Conservation (phyloP, 2,329 filamentous ascomycete genomes). For the Gliomastix tumulicola region DNA sequence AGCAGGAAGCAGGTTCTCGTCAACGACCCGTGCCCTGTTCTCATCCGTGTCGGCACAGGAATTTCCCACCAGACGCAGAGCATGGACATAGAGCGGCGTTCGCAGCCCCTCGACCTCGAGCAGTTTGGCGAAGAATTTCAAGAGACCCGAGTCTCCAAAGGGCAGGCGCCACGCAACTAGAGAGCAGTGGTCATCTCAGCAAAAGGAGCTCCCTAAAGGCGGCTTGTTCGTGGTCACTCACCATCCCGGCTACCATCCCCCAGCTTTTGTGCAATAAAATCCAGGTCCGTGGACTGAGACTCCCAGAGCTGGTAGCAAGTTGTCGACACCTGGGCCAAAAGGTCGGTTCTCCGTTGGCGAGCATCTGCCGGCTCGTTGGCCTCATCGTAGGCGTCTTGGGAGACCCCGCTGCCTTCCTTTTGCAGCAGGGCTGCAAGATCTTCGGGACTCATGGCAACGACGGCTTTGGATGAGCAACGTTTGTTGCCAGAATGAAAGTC, state of each 20-base stretch:
- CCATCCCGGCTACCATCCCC: constrained; percentile 50
- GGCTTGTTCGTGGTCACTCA: constrained; percentile 21
- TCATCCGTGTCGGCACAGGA: constrained; percentile 57
- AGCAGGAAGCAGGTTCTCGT: constrained; percentile 35
- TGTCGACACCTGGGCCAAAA: constrained; percentile 29
- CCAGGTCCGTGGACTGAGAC: constrained; percentile 31
- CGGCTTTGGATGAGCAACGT: no score
- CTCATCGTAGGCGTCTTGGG: constrained; percentile 17
- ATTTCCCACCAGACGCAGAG: constrained; percentile 53
- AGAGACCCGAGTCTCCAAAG: constrained; percentile 49
- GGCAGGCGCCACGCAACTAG: constrained; percentile 49
- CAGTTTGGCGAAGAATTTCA: constrained; percentile 47
- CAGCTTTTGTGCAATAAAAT: constrained; percentile 40
- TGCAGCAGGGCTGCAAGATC: constrained; percentile 29
- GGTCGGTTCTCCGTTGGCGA: constrained; percentile 13
- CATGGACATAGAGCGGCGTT: constrained; percentile 41
- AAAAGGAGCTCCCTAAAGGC: background rate
- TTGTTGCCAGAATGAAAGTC: no score
- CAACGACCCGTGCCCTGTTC: constrained; percentile 49
- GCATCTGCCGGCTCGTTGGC: constrained; percentile 12
- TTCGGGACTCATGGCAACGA: constrained; percentile 26
- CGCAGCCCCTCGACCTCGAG: constrained; percentile 29
- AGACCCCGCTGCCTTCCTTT: constrained; percentile 18
- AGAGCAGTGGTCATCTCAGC: no score
- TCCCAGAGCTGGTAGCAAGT: constrained; percentile 31